Base-by-base conservation (phyloP, 305 asterid species). In the Fraxinus platypoda region DNA sequence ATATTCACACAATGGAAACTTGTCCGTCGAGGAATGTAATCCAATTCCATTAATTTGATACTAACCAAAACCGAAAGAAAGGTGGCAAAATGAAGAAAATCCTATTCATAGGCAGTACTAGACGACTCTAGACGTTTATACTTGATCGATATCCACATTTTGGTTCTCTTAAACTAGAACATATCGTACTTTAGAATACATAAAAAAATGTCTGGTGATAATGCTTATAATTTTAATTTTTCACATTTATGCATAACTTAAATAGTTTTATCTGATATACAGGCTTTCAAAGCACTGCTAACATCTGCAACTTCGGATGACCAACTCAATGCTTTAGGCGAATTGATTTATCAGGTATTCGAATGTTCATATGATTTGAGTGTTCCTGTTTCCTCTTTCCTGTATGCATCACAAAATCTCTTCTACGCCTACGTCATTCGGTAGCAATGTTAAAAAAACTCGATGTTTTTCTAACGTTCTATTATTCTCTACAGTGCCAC, bases 241-340 rank as follows among this genome's bases (percentile, higher is more conserved):
- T 46, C 19, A 46, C 57, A 46, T 43, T 11, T 11, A 13, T 13
- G 19, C 13, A 59, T 74, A 21, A 75, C 38, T 38, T 21, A 57
- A 57, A 49, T 41, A 49, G 76, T 57, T 81, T 79, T 62, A 68
- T 81, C 6, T 79, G 79, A 76, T 79, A 23, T 77, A 34, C 97
- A 96, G 99, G 98, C 98, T 77, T 96, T 96, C 83, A 96, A 93
- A 88, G 97, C 98, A 3, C 89, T 96, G 19, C 90, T 96, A 68
- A 93, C 99, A 77, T 94, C 98, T 73, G 74, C 89, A 78, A 81
- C 92, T 80, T 96, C 99, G 33, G 98, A 94, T 34, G 92, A 96
- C 1, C 99, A 94, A 79, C 88, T 94, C 81, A 85, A 92, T 43
- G 93, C 99, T 78, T 92, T 96, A 3, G 98, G 99, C 78, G 99